These are phyloP conservation scores for Juglanconis oblonga DNA, from an alignment of 2,329 filamentous ascomycete species.

Conservation along the genomic window DNA sequence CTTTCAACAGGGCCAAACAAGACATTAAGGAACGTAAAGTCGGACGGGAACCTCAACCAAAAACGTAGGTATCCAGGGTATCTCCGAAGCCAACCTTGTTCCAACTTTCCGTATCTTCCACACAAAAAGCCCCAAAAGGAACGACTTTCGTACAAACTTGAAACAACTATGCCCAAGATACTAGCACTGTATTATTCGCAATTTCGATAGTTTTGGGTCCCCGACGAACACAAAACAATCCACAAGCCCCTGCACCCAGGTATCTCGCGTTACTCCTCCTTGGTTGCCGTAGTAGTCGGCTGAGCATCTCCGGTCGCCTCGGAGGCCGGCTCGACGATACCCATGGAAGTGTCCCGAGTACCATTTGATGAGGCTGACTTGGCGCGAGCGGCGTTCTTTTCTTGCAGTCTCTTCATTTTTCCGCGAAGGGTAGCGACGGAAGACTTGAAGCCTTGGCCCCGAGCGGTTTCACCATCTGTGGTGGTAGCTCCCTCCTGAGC, in stretches of 20 bases:
- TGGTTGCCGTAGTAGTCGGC: background rate
- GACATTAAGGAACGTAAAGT: too few relatives aligned
- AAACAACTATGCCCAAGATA: too few relatives aligned
- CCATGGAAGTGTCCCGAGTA: background rate
- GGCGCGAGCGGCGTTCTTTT: background rate
- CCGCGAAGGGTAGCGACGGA: background rate
- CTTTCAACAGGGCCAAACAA: too few relatives aligned
- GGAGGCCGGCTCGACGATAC: background rate
- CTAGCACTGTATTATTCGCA: too few relatives aligned
- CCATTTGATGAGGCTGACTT: background rate
- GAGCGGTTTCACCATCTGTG: background rate
- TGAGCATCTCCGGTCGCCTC: background rate
- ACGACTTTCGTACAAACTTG: too few relatives aligned
- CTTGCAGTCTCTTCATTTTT: background rate
- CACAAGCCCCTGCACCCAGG: background rate
- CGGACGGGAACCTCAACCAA: too few relatives aligned
- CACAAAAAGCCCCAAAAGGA: too few relatives aligned
- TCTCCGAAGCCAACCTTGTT: too few relatives aligned
- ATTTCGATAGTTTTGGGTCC: too few relatives aligned
- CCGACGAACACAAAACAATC: background rate
- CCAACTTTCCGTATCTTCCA: too few relatives aligned
- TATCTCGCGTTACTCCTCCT: background rate
- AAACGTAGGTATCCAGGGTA: too few relatives aligned
- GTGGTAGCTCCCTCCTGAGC: background rate
- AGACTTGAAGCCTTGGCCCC: background rate